phyloP scores from a whole-genome alignment of 2,329 filamentous ascomycete species.

The Aspergillus arachidicola region DNA sequence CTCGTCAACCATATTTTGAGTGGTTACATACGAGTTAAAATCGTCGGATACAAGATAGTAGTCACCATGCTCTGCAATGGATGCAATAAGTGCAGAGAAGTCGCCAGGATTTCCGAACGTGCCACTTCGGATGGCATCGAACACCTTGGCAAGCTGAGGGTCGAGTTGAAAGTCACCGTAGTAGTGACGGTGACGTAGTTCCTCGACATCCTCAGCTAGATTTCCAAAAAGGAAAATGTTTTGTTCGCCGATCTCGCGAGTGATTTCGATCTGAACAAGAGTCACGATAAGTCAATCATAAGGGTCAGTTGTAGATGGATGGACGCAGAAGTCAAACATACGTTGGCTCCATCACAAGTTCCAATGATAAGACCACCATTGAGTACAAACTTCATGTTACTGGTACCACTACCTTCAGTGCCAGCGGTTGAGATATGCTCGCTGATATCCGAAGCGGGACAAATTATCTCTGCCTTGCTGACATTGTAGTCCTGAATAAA shows the following conservation, averaged over 20 bases:
- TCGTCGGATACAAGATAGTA: constrained; percentile 98
- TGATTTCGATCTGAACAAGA: constrained; percentile 83
- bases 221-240: constrained; percentile 99
- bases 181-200: constrained; percentile 85
- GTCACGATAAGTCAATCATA: background rate
- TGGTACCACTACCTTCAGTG: constrained; percentile 84
- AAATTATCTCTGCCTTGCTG: constrained; percentile 97
- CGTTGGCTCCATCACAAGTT: constrained; percentile 96
- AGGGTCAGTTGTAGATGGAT: background rate
- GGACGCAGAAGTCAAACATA: constrained; percentile 51
- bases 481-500: constrained; percentile 99
- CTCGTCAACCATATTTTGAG: constrained; percentile 87
- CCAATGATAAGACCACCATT: constrained; percentile 97
- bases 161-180: constrained; percentile 82
- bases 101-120: constrained; percentile 77
- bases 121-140: constrained; percentile 76
- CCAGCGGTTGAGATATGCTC: constrained; percentile 98
- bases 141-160: constrained; percentile 75
- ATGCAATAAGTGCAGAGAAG: constrained; percentile 81
- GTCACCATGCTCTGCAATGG: constrained; percentile 89
- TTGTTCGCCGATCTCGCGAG: constrained; percentile 90
- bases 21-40: constrained; percentile 92
- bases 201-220: constrained; percentile 92
- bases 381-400: constrained; percentile 99
- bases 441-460: constrained; percentile 90